Percentiles rank a stretch among this genome's conserved stretches.
Evolutionary conservation across 768 basidiomycete genomes (phyloP).

Genomic region (Bullera alba): DNA sequence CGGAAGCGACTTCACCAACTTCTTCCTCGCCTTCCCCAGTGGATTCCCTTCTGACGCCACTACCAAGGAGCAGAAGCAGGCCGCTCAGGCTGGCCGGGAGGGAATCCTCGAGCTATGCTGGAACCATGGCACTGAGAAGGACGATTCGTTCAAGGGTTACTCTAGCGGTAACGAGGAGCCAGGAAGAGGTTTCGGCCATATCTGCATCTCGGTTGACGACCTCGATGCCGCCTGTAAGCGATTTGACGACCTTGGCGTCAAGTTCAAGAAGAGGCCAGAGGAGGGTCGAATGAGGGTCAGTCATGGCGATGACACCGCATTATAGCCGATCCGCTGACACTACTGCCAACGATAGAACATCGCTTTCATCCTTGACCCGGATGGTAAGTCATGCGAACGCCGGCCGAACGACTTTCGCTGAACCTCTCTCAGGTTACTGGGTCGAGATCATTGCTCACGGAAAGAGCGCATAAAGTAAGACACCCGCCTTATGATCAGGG

Average conservation of each 20-base stretch:
- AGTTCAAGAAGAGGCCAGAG: constrained; percentile 76
- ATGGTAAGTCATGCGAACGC: constrained; percentile 26
- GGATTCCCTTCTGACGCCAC: constrained; percentile 51
- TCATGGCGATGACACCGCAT: constrained; percentile 4
- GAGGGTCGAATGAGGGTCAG: constrained; percentile 69
- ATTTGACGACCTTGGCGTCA: constrained; percentile 70
- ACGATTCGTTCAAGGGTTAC: constrained; percentile 72
- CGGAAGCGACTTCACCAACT: constrained; percentile 33
- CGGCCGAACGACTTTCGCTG: too few species aligned
- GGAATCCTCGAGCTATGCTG: constrained; percentile 51
- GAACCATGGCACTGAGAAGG: constrained; percentile 46
- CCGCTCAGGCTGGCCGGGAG: constrained; percentile 56
- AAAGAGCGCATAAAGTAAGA: too few species aligned
- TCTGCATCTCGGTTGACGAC: constrained; percentile 75
- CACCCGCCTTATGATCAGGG: too few species aligned
- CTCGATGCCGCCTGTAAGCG: constrained; percentile 74
- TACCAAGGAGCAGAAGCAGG: constrained; percentile 52
- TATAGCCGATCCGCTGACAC: neutral
- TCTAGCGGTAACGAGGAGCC: constrained; percentile 78
- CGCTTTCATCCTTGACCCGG: constrained; percentile 43
- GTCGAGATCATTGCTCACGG: constrained; percentile 41
- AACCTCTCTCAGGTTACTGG: constrained; percentile 32
- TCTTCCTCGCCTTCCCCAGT: constrained; percentile 52
- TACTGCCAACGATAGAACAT: too few species aligned
- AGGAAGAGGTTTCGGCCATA: constrained; percentile 74